Base-by-base conservation (phyloP, 129 eudicot genomes). In the Flaveria brownii region DNA sequence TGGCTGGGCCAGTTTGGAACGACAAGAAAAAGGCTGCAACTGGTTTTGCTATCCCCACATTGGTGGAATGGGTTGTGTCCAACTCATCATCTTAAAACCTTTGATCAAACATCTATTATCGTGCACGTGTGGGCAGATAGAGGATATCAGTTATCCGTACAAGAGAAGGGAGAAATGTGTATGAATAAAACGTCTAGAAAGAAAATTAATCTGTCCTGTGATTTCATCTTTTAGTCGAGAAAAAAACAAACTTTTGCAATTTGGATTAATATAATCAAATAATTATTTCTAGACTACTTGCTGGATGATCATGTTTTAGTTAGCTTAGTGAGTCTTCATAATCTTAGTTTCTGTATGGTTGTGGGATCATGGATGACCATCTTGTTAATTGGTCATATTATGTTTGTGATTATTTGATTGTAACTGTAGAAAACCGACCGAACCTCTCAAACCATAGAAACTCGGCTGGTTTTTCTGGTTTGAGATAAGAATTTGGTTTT, bases 1-100 rank as follows among this genome's bases (percentile, higher is more conserved):
- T 93, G 87, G 98, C 98, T 57, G 97, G 97, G 1, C 98, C 98
- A 1, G 98, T 90, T 12, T 90, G 96, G 95, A 90, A 68, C 23
- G 97, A 93, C 64, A 93, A 93, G 87, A 93, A 93, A 85, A 91
- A 88, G 73, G 70, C 42, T 1, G 98, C 98, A 25, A 93, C 97
- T 0, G 97, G 98, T 60, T 93, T 93, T 79, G 98, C 89, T 39
- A 74, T 90, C 16, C 70, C 95, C 42, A 93, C 98, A 23, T 79
- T 93, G 80, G 98, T 93, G 65, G 95, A 90, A 82, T 93, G 98
- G 98, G 96, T 93, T 63, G 55, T 90, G 62, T 87, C 84, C 77
- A 88, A 93, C 88, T 90, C 97, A 15, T 85, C 89, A 13, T 45
- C 83, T 63, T 79, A 72, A 61, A 49, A 3, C 45, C n/a, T 71